A percentile compares a stretch with the other conserved stretches of the same genome.
phyloP scores from a whole-genome alignment of 177 flowering plant genomes.

The Telopea speciosissima region DNA sequence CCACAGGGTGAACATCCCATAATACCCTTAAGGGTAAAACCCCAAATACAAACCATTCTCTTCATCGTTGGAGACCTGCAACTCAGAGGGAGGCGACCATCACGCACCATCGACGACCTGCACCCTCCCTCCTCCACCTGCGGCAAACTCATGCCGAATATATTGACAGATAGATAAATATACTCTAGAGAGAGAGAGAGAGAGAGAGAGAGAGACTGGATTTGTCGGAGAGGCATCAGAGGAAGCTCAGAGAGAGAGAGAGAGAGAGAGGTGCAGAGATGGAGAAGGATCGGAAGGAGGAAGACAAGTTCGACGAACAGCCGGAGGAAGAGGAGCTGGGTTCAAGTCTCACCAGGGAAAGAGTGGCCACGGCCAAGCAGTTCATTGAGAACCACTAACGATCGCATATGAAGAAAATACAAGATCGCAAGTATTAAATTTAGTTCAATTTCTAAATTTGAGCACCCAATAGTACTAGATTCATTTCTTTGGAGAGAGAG shows the following conservation, averaged over 20 bases:
- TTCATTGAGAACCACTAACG: slow-evolving; percentile 88
- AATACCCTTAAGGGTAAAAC: too few relatives aligned
- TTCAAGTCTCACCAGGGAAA: slow-evolving; percentile 86
- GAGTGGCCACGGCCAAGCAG: slow-evolving; percentile 90
- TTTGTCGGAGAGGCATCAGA: not conserved
- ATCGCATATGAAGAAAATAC: slow-evolving; percentile 89
- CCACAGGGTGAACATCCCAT: too few relatives aligned
- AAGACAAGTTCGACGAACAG: slow-evolving; percentile 22
- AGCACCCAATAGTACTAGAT: too few relatives aligned
- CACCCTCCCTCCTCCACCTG: too few relatives aligned
- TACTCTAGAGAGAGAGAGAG: not conserved
- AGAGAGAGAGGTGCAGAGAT: slow-evolving; percentile 6
- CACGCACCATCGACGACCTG: too few relatives aligned
- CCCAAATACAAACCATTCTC: too few relatives aligned
- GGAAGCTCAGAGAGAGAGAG: slow-evolving; percentile 2
- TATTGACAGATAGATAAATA: too few relatives aligned
- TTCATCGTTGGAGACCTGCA: too few relatives aligned
- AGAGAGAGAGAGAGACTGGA: not conserved
- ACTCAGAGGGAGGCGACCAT: too few relatives aligned
- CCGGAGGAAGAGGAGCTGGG: slow-evolving; percentile 43
- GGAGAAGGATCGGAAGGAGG: slow-evolving; percentile 22
- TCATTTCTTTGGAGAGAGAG: too few relatives aligned
- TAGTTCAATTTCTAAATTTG: too few relatives aligned
- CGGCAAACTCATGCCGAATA: too few relatives aligned
- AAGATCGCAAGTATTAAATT: slow-evolving; percentile 70